Conservation (phyloP, 2,329 filamentous ascomycete genomes). For the Diplodia mutila region DNA sequence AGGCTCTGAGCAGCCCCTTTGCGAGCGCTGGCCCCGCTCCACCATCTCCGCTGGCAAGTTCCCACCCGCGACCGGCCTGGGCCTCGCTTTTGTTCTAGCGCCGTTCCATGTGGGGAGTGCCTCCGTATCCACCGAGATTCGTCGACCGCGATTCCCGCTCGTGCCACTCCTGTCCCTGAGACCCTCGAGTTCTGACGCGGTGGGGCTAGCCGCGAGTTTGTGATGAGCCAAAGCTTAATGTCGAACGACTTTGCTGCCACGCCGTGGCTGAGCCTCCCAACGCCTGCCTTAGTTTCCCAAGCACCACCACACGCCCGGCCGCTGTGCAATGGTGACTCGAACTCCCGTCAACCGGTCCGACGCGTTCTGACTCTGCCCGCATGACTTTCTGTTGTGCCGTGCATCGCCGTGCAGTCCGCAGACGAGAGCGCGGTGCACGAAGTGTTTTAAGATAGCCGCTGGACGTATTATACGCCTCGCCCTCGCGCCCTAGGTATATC, state of each 20-base stretch:
- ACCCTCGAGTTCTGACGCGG: slow-evolving; percentile 17
- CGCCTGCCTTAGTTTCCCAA: slow-evolving; percentile 6
- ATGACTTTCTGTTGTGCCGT: slow-evolving; percentile 3
- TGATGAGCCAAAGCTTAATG: slow-evolving; percentile 17
- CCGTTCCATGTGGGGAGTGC: slow-evolving; percentile 11
- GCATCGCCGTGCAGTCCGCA: background rate
- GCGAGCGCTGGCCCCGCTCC: slow-evolving; percentile 1
- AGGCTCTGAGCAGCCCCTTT: slow-evolving; percentile 4
- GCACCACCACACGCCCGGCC: background rate
- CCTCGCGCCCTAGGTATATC: background rate
- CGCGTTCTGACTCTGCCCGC: background rate
- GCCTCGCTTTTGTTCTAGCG: slow-evolving; percentile 22
- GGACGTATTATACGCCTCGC: background rate
- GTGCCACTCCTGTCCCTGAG: slow-evolving; percentile 15
- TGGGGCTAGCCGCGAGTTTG: slow-evolving; percentile 19
- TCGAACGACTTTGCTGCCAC: slow-evolving; percentile 18
- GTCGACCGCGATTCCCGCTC: slow-evolving; percentile 13
- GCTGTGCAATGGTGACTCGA: slow-evolving; percentile 16
- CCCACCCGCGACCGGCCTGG: slow-evolving; percentile 16
- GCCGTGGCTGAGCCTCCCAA: slow-evolving; percentile 17
- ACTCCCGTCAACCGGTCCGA: background rate
- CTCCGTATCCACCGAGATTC: slow-evolving; percentile 23
- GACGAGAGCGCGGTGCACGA: background rate
- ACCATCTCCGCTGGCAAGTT: slow-evolving; percentile 20
- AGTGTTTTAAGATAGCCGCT: slow-evolving; percentile 13